Evolutionary conservation across 345 rosid genomes (phyloP), one percentile per base, ranked within the genome.

Genomic region (Gossypioides kirkii): DNA sequence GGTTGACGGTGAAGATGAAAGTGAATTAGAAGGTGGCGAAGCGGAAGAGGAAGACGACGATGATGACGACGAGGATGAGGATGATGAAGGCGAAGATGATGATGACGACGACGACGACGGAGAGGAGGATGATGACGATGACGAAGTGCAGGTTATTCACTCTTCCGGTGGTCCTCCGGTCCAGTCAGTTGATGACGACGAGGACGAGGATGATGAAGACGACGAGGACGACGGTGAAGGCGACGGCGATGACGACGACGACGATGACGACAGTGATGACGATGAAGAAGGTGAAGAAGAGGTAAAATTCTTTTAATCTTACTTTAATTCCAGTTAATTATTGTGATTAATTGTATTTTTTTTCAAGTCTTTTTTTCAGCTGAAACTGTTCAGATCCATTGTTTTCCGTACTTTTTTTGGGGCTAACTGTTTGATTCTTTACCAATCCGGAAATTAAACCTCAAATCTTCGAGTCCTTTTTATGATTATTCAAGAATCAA

Each of bases 161-260:
- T 85, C 90, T 2, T 76, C 91, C 12, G 84, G 77, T 71, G 89
- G 84, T 13, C 93, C 89, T 59, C 87, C 84, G 26, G 87, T 83
- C 16, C 83, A 70, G 25, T 61, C 86, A 2, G 88, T 66, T 0
- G 87, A 86, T 25, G 93, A 88, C 14, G 94, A 88, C 0, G 94
- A 82, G 0, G 87, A 85, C 1, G 93, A 82, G 0, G 89, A 75
- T 0, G 94, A 81, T 4, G 90, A 80, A 0, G 91, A 82, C 0
- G 90, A 80, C 0, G 95, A 78, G 0, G 89, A 80, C 0, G 90
- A 74, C 0, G 89, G 58, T 0, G 97, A 78, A 0, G 93, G 73
- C 0, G 92, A 77, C 0, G 90, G 73, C 4, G 97, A 77, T 1
- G 92, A 78, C 12, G 90, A 88, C n/a, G 82, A 76, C 12, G 88